Base-by-base conservation (phyloP, 768 basidiomycete genomes). In the Pleurotus salmoneostramineus region DNA sequence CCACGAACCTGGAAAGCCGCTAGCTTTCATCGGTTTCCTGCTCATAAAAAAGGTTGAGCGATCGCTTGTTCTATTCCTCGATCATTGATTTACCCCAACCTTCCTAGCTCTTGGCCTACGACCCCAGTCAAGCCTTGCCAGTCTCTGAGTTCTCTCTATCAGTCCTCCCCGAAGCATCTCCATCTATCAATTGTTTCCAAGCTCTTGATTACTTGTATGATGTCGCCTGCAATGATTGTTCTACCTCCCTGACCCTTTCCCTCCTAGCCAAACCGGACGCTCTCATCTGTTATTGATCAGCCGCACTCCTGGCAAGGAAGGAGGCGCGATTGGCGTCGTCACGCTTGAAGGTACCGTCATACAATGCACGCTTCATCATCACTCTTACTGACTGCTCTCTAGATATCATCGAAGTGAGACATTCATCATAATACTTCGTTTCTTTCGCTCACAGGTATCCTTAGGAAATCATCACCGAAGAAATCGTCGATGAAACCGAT, bases 401-500 rank as follows among this genome's bases (percentile, higher is more conserved):
- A 88, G 90, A 92, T 66, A 83, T 92, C 62, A 91, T 92, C 58
- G 90, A 92, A 69, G 84, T 82, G n/a, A 3, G 50, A 32, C n/a
- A 35, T 15, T 17, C n/a, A 31, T 27, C 11, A 2, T 14, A 43
- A 17, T 27, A 35, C 21, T n/a, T 37, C 21, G 21, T 27, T 27
- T 27, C 21, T 27, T 27, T 27, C 3, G 21, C 10, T 46, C 27
- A 2, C 12, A 21, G 45, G 35, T 10, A 5, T 34, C 10, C 10
- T 7, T 69, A 92, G 81, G 95, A 96, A 80, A 97, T 98, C 61
- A 92, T 98, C 15, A 88, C 90, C 0, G 94, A 97, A 72, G 95
- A 97, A 69, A 96, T 97, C 56, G 89, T 96, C 33, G 95, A 96
- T 65, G 95, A 97, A 71, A 96, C 94, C 2, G 95, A 97, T 72